A percentile compares a stretch with the other conserved stretches of the same genome.
phyloP scores from a whole-genome alignment of 768 basidiomycete species.

The Russula abietina region DNA sequence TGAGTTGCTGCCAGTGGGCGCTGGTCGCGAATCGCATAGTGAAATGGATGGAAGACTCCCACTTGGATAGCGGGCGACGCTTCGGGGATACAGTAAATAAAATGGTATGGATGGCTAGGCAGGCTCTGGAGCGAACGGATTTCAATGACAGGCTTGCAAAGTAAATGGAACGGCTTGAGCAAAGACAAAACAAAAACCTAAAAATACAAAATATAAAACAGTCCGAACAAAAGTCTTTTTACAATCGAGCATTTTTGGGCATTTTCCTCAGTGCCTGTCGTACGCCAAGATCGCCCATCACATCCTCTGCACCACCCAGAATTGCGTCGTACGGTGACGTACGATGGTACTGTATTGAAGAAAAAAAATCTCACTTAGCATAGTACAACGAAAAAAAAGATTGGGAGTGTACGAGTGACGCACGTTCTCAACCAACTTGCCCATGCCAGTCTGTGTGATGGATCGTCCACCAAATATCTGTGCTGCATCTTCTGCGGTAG shows the following conservation, averaged over 20 bases:
- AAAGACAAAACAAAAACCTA: too few species aligned
- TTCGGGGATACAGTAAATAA: too few species aligned
- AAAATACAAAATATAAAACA: background rate
- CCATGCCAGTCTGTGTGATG: slow-evolving; percentile 83
- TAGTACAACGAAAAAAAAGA: background rate
- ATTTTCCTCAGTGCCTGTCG: slow-evolving; percentile 68
- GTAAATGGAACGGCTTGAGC: too few species aligned
- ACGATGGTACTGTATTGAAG: slow-evolving; percentile 60
- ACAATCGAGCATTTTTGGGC: slow-evolving; percentile 46
- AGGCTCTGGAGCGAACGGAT: too few species aligned
- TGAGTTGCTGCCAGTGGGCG: too few species aligned
- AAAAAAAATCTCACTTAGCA: background rate
- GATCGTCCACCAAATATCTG: slow-evolving; percentile 88
- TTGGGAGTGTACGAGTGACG: background rate
- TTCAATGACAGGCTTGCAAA: too few species aligned
- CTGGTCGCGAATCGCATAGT: too few species aligned
- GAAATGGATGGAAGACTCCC: too few species aligned
- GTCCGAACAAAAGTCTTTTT: background rate
- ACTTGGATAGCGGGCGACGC: too few species aligned
- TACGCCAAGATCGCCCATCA: slow-evolving; percentile 67
- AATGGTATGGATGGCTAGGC: too few species aligned
- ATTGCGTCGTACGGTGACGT: slow-evolving; percentile 82
- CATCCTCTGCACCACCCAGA: slow-evolving; percentile 74
- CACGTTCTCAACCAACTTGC: slow-evolving; percentile 75
- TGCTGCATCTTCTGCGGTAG: slow-evolving; percentile 68